Evolutionary conservation across 345 rosid genomes (phyloP), one percentile per base, ranked within the genome.

Genomic region (Sisymbrium altissimum): DNA sequence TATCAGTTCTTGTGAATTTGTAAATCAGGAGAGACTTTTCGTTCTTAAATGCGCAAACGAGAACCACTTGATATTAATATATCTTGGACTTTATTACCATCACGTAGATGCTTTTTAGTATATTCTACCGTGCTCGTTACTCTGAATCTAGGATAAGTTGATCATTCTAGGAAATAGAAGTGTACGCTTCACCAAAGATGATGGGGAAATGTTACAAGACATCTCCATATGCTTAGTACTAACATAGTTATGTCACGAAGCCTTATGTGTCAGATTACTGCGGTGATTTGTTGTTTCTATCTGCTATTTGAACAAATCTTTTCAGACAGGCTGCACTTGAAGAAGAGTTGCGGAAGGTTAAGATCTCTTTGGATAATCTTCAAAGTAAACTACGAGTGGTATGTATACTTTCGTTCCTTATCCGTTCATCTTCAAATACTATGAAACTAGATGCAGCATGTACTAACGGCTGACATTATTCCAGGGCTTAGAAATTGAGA

Each of bases 271-370:
- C 53, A 45, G 71, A 35, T 49, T 48, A 23, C 23, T 65, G 50
- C 4, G 32, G 14, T 48, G 27, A 23, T 58, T 17, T 65, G 48
- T 50, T 46, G 73, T 68, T 58, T 78, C 72, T 36, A 58, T 72
- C 30, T 61, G 73, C 83, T 71, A 83, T 75, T 75, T 83, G 73
- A 89, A 67, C 86, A 87, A 92, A 82, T 80, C 80, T 75, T 80
- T 85, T 90, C 86, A 90, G 99, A 92, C 96, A 96, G 99, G 88
- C 85, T 86, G 88, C 92, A 71, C 76, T 96, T 70, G 98, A 96
- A 83, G 92, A 79, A 71, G 95, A 96, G 81, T 73, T 90, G 86
- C 84, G 86, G 68, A 81, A 71, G 36, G 78, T 78, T 74, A 88
- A 89, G 79, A 81, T 73, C 46, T 75, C 84, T 55, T 71, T 84